A percentile compares a stretch with the other conserved stretches of the same genome.
These are phyloP conservation scores for Kodamaea sagamina DNA, from an alignment of 805 yeast genomes.

Conservation along the genomic window DNA sequence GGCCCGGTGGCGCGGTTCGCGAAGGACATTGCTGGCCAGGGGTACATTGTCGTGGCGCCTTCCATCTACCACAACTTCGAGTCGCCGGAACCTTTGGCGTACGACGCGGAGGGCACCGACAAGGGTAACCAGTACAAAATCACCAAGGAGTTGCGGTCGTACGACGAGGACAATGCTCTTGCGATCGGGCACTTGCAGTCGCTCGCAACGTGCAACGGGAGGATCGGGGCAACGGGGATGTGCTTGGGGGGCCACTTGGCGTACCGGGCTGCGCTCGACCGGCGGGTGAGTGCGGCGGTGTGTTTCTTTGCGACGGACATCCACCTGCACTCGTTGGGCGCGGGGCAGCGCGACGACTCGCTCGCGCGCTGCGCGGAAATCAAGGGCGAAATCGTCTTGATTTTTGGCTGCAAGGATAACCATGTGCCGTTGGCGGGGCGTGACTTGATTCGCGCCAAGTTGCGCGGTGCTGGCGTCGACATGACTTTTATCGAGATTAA, in stretches of 20 bases:
- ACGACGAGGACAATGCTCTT: constrained; percentile 71
- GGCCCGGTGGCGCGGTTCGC: constrained; percentile 83
- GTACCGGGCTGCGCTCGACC: constrained; percentile 65
- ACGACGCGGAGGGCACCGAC: constrained; percentile 75
- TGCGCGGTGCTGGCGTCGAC: constrained; percentile 60
- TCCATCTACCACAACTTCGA: constrained; percentile 77
- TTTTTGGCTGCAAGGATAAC: constrained; percentile 76
- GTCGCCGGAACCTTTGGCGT: constrained; percentile 61
- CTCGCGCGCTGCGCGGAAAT: constrained; percentile 56
- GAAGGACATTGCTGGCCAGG: constrained; percentile 75
- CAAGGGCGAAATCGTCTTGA: constrained; percentile 61
- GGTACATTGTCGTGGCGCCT: constrained; percentile 78
- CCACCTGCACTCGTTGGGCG: constrained; percentile 66
- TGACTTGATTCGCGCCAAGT: constrained; percentile 61
- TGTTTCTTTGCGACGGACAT: constrained; percentile 83
- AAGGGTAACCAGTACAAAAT: constrained; percentile 67
- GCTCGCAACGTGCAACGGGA: constrained; percentile 67
- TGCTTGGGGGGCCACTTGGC: constrained; percentile 86
- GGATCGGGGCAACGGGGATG: constrained; percentile 83
- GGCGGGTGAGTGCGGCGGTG: constrained; percentile 64
- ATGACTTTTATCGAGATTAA: constrained; percentile 73
- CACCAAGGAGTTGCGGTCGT: constrained; percentile 65
- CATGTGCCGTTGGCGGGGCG: constrained; percentile 81
- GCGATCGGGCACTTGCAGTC: constrained; percentile 61
- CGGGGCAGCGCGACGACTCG: constrained; percentile 66